phyloP scores from a whole-genome alignment of 192 early-diverging fungal genomes.

The Haplosporangium gracile region DNA sequence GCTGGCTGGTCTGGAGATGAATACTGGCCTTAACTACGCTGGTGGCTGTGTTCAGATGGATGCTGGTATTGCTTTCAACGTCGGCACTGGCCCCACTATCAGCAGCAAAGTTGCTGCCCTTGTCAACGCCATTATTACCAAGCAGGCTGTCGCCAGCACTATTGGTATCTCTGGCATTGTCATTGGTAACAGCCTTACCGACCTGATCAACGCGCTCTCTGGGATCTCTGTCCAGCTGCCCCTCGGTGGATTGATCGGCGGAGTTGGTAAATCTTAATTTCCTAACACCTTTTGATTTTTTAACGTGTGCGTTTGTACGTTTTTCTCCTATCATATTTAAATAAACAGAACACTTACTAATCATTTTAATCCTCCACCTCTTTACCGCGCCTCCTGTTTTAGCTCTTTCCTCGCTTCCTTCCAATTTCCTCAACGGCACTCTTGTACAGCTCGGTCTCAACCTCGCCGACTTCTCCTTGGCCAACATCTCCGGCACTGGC shows the following conservation, averaged over 20 bases:
- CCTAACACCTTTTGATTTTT: background rate
- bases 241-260: conserved; percentile 19
- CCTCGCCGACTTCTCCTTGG: conserved; percentile 11
- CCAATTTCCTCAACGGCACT: conserved; percentile 9
- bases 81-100: conserved; percentile 19
- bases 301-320: no score
- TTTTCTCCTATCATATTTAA: no score
- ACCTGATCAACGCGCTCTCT: conserved; percentile 26
- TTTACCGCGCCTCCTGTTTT: background rate
- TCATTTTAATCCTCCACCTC: background rate
- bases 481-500: conserved; percentile 20
- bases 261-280: background rate
- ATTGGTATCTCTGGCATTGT: conserved; percentile 23
- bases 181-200: conserved; percentile 5
- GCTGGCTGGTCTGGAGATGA: conserved; percentile 11
- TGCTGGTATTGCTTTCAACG: conserved; percentile 16
- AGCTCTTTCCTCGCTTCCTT: background rate
- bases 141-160: conserved; percentile 19
- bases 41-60: conserved; percentile 18
- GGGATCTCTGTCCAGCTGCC: conserved; percentile 17
- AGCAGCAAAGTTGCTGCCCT: conserved; percentile 20
- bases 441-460: conserved; percentile 20
- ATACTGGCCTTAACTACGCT: conserved; percentile 19
- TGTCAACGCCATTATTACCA: conserved; percentile 24
- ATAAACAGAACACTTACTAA: background rate